A percentile compares a stretch with the other conserved stretches of the same genome.
Conservation (phyloP, 371 early-diverging fungal species). For the Lichtheimia corymbifera region DNA sequence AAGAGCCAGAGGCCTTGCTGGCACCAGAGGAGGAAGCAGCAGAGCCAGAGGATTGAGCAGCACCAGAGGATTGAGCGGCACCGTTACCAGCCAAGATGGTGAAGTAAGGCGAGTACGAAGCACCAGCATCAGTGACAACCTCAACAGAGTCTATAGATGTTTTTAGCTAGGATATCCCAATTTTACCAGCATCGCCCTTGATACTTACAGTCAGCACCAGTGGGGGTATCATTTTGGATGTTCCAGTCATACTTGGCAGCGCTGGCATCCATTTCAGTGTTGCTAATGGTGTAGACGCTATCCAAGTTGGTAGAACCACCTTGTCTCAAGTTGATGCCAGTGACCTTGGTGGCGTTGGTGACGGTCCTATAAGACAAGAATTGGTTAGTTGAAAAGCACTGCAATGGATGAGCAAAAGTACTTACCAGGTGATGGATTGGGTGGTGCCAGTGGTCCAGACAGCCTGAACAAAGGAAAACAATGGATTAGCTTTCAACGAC, state of each 20-base stretch:
- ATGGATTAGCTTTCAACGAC: neutral
- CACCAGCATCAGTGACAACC: slow-evolving; percentile 25
- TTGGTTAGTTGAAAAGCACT: neutral
- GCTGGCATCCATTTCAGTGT: slow-evolving; percentile 6
- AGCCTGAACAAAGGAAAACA: slow-evolving; percentile 14
- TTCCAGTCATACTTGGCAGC: slow-evolving; percentile 27
- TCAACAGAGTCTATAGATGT: slow-evolving; percentile 26
- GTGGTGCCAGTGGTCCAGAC: slow-evolving; percentile 28
- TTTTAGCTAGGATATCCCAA: neutral
- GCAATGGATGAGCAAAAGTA: slow-evolving; percentile 4
- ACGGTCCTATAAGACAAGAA: neutral
- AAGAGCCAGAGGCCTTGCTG: slow-evolving; percentile 6
- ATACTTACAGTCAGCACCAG: slow-evolving; percentile 33
- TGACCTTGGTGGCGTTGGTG: slow-evolving; percentile 15
- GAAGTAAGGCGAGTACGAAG: slow-evolving; percentile 40
- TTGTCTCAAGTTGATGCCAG: slow-evolving; percentile 26
- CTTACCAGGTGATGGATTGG: slow-evolving; percentile 29
- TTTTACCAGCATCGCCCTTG: neutral
- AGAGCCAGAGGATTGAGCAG: slow-evolving; percentile 5
- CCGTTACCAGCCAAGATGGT: slow-evolving; percentile 25
- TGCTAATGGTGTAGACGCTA: slow-evolving; percentile 14
- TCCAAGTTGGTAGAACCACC: slow-evolving; percentile 31
- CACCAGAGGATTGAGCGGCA: slow-evolving; percentile 5
- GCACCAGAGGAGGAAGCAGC: neutral
- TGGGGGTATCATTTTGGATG: slow-evolving; percentile 24